Base-by-base conservation (phyloP, 352 stramenopile species). In the Phytophthora ohioensis region DNA sequence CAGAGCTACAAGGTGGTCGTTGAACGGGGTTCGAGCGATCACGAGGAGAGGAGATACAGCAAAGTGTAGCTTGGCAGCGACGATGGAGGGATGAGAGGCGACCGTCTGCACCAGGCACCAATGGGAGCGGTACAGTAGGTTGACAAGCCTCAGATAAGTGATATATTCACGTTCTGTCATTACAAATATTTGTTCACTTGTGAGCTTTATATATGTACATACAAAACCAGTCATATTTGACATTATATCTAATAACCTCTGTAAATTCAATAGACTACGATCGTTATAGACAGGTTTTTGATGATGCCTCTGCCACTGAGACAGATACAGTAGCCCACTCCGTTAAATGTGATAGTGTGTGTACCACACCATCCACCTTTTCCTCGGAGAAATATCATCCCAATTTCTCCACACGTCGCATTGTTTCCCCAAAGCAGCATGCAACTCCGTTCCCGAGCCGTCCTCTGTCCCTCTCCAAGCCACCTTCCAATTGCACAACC, bases 361-460 rank as follows among this genome's bases (percentile, higher is more conserved):
- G 15, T 38, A 1, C 21, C 38, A 71, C 55, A 58, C 38, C 21
- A 55, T 15, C 34, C 42, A 34, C 15, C 38, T n/a, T 59, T 43
- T 49, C 34, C 31, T 47, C 10, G 46, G 13, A 59, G 62, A 49
- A 39, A 49, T 57, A 65, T 70, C 60, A 65, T 57, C 21, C 13
- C 34, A 59, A 49, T 5, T 58, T 51, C n/a, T 58, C 32, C 30
- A 12, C 36, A 21, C 53, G 41, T 61, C 41, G 31, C 43, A 27
- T 27, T 27, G 21, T 27, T 27, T 27, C 21, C 21, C 8, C 31
- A 9, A 35, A 58, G 6, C 56, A 46, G 0, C 49, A 74, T 74
- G 67, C 67, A 69, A 27, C 67, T 74, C 36, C 67, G 67, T 17
- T 66, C 67, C 4, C 67, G 54, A n/a, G 38, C 43, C 17, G 21